Evolutionary conservation across 805 yeast species (phyloP), one percentile per base, ranked within the genome.

Genomic region (Zygosaccharomyces kombuchaensis): DNA sequence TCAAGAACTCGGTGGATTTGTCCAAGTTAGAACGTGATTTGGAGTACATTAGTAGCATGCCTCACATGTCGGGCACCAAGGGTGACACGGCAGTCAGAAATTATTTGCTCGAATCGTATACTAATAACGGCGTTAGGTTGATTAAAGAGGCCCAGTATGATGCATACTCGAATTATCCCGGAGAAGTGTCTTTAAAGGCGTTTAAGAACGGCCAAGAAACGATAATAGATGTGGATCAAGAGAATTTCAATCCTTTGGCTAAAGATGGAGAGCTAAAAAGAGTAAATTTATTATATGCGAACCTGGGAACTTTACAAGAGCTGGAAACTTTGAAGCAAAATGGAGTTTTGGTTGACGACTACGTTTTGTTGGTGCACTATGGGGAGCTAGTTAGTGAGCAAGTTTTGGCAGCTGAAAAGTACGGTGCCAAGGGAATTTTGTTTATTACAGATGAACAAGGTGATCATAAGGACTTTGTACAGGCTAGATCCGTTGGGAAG

Each of bases 21-120:
- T 73, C 76, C 19, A 63, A 77, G 17, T 70, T 91, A 63, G 81
- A 81, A 56, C 81, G 78, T 37, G 80, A 82, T 51, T 58, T 84
- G 46, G 84, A 85, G 54, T 87, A 86, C 56, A 60, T 88, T 19
- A 80, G 90, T 22, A 76, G 85, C 6, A 79, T 88, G 80, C 88
- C 96, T 2, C 97, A 89, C 61, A 66, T 84, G 52, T 80, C 96
- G 0, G 98, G 98, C 2, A 83, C 97, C 2, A 77, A 80, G 12
- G 98, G 96, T 14, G 96, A 88, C 62, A 65, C 80, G 48, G 76
- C 91, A 0, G 66, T 89, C 30, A 82, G 88, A 1, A 72, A 75
- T 47, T 88, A 82, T 59, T 70, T 90, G 12, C 72, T 78, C 48
- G 76, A 75, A 19, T 76, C 77, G 40, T 78, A 85, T 65, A 60